Evolutionary conservation across 306 rosid genomes (phyloP).

Genomic region (Elaeagnus macrophylla): DNA sequence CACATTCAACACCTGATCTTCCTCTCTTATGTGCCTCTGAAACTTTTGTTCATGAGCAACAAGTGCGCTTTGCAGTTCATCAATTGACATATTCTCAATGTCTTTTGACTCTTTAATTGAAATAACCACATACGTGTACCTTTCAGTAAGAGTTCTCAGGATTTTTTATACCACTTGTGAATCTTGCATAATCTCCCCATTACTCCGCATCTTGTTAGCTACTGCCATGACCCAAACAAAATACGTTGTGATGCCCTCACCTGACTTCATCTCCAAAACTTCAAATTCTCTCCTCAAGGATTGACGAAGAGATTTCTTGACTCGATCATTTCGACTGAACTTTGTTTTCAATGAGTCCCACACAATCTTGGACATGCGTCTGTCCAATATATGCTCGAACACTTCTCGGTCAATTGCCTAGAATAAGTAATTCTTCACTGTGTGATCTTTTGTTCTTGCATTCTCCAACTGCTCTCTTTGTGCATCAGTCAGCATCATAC

Average conservation of each 20-base stretch:
- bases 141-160: background rate
- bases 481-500: background rate
- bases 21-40: background rate
- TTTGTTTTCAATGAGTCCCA: background rate
- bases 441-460: background rate
- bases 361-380: background rate
- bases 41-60: background rate
- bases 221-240: too few relatives aligned
- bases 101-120: background rate
- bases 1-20: background rate
- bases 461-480: background rate
- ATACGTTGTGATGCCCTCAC: too few relatives aligned
- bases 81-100: background rate
- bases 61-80: background rate
- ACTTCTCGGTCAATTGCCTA: background rate
- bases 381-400: background rate
- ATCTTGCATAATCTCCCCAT: too few relatives aligned
- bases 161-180: background rate
- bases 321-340: too few relatives aligned
- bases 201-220: too few relatives aligned
- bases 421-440: background rate
- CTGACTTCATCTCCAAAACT: too few relatives aligned
- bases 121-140: background rate
- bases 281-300: too few relatives aligned
- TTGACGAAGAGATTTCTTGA: too few relatives aligned